A percentile compares a stretch with the other conserved stretches of the same genome.
Evolutionary conservation across 441 rosid genomes (phyloP).

Genomic region (Erodium texanum): DNA sequence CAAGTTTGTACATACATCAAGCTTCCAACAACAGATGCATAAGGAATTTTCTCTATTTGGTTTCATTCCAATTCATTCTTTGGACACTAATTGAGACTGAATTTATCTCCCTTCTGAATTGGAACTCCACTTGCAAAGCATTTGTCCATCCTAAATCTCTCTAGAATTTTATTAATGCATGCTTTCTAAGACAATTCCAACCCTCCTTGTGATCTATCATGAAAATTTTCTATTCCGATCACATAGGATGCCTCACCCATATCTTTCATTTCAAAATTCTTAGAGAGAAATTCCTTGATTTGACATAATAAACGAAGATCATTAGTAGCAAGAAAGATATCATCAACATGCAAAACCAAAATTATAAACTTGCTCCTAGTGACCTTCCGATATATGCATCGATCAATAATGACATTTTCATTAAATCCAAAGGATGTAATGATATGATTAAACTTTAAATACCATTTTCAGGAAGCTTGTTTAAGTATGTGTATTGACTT

Average conservation of each 20-base stretch:
- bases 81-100: too few species aligned
- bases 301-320: neutral
- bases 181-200: neutral
- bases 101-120: too few species aligned
- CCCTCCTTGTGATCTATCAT: too few species aligned
- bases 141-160: too few species aligned
- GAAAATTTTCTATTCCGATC: neutral
- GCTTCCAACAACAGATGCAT: neutral
- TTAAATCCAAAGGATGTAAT: neutral
- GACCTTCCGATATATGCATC: neutral
- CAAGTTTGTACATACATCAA: neutral
- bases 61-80: too few species aligned
- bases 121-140: too few species aligned
- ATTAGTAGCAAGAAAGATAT: neutral
- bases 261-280: too few species aligned
- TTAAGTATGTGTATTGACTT: neutral
- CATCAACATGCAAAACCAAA: neutral
- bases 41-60: too few species aligned
- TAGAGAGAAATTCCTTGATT: too few species aligned
- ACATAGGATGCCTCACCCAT: neutral
- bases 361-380: neutral
- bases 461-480: conserved; percentile 5
- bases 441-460: neutral
- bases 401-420: too few species aligned
- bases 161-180: neutral